A percentile compares a stretch with the other conserved stretches of the same genome.
Evolutionary conservation across 495 filamentous ascomycete genomes (phyloP).

Genomic region (Acidiella bohemica): DNA sequence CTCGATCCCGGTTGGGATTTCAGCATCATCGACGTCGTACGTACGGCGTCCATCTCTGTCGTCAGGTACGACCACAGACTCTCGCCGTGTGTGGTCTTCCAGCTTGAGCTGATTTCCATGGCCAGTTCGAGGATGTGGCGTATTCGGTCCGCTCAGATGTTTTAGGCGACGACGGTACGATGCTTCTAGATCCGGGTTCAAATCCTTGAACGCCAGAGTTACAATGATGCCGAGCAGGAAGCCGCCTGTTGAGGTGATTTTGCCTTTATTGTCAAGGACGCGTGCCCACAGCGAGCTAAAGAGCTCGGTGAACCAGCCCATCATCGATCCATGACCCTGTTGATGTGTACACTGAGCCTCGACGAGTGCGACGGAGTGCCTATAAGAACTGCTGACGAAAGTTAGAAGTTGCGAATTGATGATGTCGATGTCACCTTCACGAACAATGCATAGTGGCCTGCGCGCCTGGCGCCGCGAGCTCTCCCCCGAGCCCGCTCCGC

Average conservation of each 20-base stretch:
- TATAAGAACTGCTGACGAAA: too few relatives aligned
- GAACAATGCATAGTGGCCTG: too few relatives aligned
- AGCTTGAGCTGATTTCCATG: slow-evolving; percentile 25
- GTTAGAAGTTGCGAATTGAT: too few relatives aligned
- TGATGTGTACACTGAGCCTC: too few relatives aligned
- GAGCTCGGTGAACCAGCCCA: slow-evolving; percentile 9
- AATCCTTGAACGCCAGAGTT: slow-evolving; percentile 60
- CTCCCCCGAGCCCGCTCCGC: background rate
- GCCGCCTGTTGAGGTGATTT: slow-evolving; percentile 36
- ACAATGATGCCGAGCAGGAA: slow-evolving; percentile 61
- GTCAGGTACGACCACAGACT: background rate
- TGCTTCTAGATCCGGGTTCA: slow-evolving; percentile 55
- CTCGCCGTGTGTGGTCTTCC: slow-evolving; percentile 35
- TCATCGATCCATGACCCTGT: too few relatives aligned
- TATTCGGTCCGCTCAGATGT: slow-evolving; percentile 6
- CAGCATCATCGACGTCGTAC: slow-evolving; percentile 1
- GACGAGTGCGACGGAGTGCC: too few relatives aligned
- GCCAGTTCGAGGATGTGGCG: slow-evolving; percentile 13
- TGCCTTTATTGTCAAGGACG: slow-evolving; percentile 17
- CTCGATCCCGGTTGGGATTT: slow-evolving; percentile 61
- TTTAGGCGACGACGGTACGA: slow-evolving; percentile 38
- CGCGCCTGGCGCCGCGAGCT: too few relatives aligned
- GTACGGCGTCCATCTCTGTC: background rate
- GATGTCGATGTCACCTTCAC: too few relatives aligned
- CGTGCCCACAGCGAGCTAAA: slow-evolving; percentile 11